A percentile compares a stretch with the other conserved stretches of the same genome.
Evolutionary conservation across 257 asterid species (phyloP).

Genomic region (Nicotiana paniculata): DNA sequence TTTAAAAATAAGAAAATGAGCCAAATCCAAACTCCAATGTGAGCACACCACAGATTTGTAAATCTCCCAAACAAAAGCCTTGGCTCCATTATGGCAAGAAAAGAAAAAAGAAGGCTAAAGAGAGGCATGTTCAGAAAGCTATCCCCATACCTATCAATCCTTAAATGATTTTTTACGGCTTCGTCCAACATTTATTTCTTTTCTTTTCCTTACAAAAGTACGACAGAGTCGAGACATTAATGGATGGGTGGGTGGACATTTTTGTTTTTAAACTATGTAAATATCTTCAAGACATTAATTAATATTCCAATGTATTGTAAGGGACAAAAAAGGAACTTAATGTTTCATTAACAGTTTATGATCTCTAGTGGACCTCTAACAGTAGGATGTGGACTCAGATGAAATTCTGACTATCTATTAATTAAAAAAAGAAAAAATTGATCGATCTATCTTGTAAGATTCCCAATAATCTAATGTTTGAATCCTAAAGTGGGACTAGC

Average conservation of each 20-base stretch:
- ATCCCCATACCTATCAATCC: constrained; percentile 2
- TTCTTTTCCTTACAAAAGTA: constrained; percentile 5
- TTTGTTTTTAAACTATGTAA: no score
- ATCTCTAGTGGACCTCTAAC: no score
- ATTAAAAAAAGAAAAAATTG: no score
- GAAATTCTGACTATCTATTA: no score
- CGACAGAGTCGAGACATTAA: not conserved
- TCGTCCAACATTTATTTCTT: constrained; percentile 8
- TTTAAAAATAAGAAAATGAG: not conserved
- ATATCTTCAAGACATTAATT: no score
- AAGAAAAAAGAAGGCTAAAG: not conserved
- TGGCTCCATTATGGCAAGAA: constrained; percentile 12
- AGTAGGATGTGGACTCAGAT: no score
- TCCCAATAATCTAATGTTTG: not conserved
- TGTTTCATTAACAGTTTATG: no score
- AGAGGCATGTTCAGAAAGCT: constrained; percentile 41
- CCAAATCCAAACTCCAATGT: not conserved
- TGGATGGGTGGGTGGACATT: no score
- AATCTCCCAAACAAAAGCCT: not conserved
- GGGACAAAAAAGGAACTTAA: no score
- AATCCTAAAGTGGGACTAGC: not conserved
- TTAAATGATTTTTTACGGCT: not conserved
- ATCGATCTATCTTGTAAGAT: no score
- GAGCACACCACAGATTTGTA: not conserved
- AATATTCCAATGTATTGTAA: no score